A percentile compares a stretch with the other conserved stretches of the same genome.
These are phyloP conservation scores for Aurantiochytrium sp. DNA, from an alignment of 108 stramenopile species.

Conservation along the genomic window DNA sequence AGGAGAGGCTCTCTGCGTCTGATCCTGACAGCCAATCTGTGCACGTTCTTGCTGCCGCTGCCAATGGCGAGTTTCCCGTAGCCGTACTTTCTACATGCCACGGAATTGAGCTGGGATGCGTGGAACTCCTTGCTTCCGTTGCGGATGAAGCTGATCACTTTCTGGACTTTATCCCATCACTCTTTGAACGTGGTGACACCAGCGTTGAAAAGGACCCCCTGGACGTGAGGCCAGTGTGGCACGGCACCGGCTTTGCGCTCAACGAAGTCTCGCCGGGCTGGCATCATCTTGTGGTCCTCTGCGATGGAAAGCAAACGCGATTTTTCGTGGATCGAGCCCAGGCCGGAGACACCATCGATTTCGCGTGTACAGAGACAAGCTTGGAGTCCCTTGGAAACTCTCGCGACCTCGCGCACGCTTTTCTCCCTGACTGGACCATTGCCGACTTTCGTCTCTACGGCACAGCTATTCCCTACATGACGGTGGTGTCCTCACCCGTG, in stretches of 20 bases:
- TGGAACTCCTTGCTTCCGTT: neutral
- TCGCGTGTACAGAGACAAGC: neutral
- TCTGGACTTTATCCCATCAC: neutral
- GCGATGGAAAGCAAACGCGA: neutral
- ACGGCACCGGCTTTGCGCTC: neutral
- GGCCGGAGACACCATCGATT: neutral
- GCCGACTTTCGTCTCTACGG: neutral
- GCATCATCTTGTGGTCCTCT: neutral
- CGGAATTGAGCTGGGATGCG: neutral
- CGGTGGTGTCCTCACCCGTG: neutral
- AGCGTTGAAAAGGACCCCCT: neutral
- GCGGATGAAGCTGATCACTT: neutral
- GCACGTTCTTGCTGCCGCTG: neutral
- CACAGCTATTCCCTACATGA: neutral
- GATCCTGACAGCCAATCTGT: neutral
- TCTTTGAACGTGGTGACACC: neutral
- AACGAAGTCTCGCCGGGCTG: neutral
- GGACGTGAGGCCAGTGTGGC: neutral
- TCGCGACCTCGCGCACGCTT: neutral
- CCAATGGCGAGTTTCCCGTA: neutral
- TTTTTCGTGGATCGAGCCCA: neutral
- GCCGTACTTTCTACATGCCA: neutral
- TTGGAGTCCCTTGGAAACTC: neutral
- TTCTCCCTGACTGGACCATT: neutral
- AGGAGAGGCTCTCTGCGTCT: neutral